Conservation (phyloP, 768 basidiomycete species). For the Stropharia rugosoannulata region DNA sequence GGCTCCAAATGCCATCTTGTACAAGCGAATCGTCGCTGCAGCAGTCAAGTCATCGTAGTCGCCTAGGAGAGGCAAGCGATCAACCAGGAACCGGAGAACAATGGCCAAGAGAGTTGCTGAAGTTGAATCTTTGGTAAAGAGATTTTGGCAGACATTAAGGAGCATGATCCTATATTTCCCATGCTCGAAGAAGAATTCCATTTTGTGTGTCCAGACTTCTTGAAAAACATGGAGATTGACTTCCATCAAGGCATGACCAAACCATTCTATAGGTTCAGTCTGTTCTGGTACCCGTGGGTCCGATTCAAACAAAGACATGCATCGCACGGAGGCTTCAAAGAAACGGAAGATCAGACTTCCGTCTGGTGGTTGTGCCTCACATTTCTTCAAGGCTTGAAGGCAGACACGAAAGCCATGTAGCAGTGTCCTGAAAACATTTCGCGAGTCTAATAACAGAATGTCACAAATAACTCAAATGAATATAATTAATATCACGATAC, state of each 20-base stretch:
- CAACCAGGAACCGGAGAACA: constrained; percentile 82
- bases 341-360: constrained; percentile 85
- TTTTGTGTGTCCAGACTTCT: constrained; percentile 93
- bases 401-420: constrained; percentile 86
- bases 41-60: constrained; percentile 82
- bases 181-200: constrained; percentile 86
- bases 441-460: constrained; percentile 59
- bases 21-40: constrained; percentile 83
- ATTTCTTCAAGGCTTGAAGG: constrained; percentile 73
- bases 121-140: constrained; percentile 76
- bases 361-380: constrained; percentile 76
- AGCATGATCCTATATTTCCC: constrained; percentile 75
- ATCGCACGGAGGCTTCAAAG: constrained; percentile 82
- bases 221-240: constrained; percentile 92
- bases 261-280: constrained; percentile 83
- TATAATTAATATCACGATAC: constrained; percentile 31
- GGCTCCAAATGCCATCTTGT: constrained; percentile 94
- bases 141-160: constrained; percentile 80
- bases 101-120: constrained; percentile 86
- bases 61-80: constrained; percentile 78
- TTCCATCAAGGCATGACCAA: constrained; percentile 74
- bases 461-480: constrained; percentile 17
- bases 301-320: constrained; percentile 81
- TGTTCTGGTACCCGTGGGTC: constrained; percentile 59
- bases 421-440: constrained; percentile 83